Evolutionary conservation across 2,329 filamentous ascomycete species (phyloP), one percentile per base, ranked within the genome.

Genomic region (Penicillium psychrosexuale): DNA sequence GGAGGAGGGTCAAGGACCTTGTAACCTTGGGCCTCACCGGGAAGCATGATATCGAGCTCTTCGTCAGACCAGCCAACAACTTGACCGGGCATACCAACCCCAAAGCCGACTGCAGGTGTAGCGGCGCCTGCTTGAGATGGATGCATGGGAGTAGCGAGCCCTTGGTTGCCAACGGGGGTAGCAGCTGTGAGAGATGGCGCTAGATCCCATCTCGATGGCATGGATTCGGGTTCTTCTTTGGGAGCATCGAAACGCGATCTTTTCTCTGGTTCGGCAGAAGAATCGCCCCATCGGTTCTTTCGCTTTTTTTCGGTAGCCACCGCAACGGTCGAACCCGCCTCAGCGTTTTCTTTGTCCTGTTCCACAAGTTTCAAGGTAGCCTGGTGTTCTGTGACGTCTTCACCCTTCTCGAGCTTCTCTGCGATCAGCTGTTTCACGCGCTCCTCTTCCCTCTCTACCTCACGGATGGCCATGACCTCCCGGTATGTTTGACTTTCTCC

Each of bases 371-470:
- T 86, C 56, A 97, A 81, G 6, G 85, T 91, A 27, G 92, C 84
- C 69, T 86, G 77, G 69, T 92, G 85, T 57, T 91, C 86, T 31
- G 81, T 74, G 13, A 81, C 84, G 66, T 85, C 82, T 61, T 82
- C 80, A 44, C 81, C 80, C 61, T 83, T 80, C 31, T 80, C 80
- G 62, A 88, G 78, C 74, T 89, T 89, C 47, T 94, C 88, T 63
- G 89, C 84, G 60, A 99, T 94, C 49, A 90, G 81, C 66, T 84
- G 87, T 64, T 83, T 82, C 34, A 99, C 88, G 60, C 93, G 85
- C 66, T 93, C 90, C 75, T 99, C 94, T 76, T 99, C 94, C 61
- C 91, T 85, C 75, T 99, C 93, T 9, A 97, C 75, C 64, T 99
- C 93, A 51, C 91, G 88, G 62, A 87, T 81, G 62, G 90, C 88